Percentiles rank a stretch among this genome's conserved stretches.
These are phyloP conservation scores for Yarrowia deformans DNA, from an alignment of 805 yeast genomes.

Conservation along the genomic window DNA sequence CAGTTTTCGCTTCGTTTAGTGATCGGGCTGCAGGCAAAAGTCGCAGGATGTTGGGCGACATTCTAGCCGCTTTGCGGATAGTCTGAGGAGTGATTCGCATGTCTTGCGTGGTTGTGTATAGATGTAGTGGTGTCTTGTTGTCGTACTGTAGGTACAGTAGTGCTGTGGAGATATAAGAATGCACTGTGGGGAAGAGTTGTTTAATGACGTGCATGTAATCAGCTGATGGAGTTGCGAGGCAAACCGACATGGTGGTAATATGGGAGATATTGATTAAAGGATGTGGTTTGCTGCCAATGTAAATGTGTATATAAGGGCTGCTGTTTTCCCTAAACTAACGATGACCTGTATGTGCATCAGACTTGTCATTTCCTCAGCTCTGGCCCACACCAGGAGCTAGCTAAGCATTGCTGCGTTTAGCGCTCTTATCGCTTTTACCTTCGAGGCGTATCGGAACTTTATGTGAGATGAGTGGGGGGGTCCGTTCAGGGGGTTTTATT, in stretches of 20 bases:
- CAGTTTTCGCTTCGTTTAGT: slow-evolving; percentile 13
- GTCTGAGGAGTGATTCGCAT: slow-evolving; percentile 31
- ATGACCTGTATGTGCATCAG: too few relatives aligned
- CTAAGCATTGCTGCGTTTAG: slow-evolving; percentile 14
- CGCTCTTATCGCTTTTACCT: slow-evolving; percentile 23
- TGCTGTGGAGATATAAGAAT: neutral
- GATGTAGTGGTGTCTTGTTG: neutral
- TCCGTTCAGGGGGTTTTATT: neutral
- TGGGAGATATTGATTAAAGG: too few relatives aligned
- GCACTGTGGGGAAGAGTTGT: slow-evolving; percentile 30
- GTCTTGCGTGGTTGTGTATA: neutral
- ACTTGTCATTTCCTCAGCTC: neutral
- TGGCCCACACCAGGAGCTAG: neutral
- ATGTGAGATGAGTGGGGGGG: neutral
- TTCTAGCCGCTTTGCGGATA: slow-evolving; percentile 8
- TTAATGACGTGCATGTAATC: slow-evolving; percentile 25
- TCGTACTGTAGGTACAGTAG: neutral
- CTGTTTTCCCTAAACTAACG: too few relatives aligned
- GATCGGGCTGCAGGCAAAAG: slow-evolving; percentile 18
- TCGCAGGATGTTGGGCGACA: slow-evolving; percentile 24
- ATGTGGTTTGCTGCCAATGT: neutral
- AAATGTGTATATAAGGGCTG: neutral
- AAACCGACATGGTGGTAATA: neutral
- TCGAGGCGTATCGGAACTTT: slow-evolving; percentile 29
- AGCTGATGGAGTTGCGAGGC: slow-evolving; percentile 4